Conservation (phyloP, 148 eudicot species). For the Oxyria digyna region DNA sequence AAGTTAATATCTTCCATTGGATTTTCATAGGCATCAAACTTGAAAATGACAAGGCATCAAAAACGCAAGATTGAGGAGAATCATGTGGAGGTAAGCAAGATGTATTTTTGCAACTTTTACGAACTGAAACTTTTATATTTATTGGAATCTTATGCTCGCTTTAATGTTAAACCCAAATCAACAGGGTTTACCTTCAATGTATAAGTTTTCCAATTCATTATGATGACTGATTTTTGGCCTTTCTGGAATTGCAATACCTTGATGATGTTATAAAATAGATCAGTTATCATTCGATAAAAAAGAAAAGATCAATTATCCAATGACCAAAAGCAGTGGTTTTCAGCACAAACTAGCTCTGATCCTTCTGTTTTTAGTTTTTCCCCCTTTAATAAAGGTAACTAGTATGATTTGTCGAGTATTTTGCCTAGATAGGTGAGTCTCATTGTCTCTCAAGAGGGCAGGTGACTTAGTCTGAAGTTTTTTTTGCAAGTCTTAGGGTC, state of each 20-base stretch:
- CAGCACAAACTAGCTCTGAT: background rate
- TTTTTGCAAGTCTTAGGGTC: slow-evolving; percentile 37
- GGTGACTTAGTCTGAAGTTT: background rate
- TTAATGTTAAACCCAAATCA: background rate
- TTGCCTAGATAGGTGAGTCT: background rate
- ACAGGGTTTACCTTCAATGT: background rate
- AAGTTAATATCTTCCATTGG: slow-evolving; percentile 8
- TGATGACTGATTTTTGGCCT: background rate
- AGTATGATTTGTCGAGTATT: background rate
- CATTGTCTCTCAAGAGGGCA: background rate
- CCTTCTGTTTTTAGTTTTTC: background rate
- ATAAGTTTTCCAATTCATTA: background rate
- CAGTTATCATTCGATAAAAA: background rate
- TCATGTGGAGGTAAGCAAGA: slow-evolving; percentile 65
- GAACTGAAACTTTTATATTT: background rate
- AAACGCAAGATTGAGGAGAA: slow-evolving; percentile 95
- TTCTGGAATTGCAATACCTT: background rate
- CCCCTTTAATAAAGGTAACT: background rate
- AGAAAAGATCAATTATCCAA: background rate
- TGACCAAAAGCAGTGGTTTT: background rate
- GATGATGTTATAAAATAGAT: background rate
- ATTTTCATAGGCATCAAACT: slow-evolving; percentile 52
- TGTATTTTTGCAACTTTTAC: background rate
- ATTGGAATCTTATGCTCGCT: background rate
- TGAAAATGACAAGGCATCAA: slow-evolving; percentile 97